Evolutionary conservation across 768 basidiomycete genomes (phyloP), one percentile per base, ranked within the genome.

Genomic region (Tulasnella sp.): DNA sequence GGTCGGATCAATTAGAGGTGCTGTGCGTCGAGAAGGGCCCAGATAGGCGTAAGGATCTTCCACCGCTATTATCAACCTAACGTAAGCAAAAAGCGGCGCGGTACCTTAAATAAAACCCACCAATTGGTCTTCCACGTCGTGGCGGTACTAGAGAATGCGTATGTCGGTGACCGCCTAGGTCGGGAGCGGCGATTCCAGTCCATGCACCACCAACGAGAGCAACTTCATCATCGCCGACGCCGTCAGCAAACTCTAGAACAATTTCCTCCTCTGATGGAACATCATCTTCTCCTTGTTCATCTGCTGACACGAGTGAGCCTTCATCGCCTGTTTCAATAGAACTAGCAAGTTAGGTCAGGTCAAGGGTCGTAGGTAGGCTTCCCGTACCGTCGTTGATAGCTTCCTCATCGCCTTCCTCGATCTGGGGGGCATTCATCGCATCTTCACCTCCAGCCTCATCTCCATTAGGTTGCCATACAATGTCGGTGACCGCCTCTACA

Each of bases 401-500:
- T 16, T 92, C 93, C 6, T 92, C 91, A 69, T 84, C 84, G 6
- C 74, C 48, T 50, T 60, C 82, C 18, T 69, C 72, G 40, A 76
- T 58, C 74, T 80, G 80, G 77, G 80, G 83, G 73, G 82, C 82
- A 20, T 82, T 77, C 40, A 81, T 84, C n/a, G 88, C 88, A 34
- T 85, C 88, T 22, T 83, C 87, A 12, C 83, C 85, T 69, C 64
- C 64, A 6, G 83, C 79, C 16, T 83, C 82, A 24, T 84, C 86
- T 22, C 84, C 83, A n/a, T 85, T 86, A 0, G 86, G 90, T 88
- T 90, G 89, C 91, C 90, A 90, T 83, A 90, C 89, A 86, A 88
- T 90, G 83, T 89, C 88, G 18, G 64, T 37, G 12, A 85, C 87
- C 24, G 85, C 84, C 14, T 96, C 96, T 91, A 95, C 95, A 58